These are phyloP conservation scores for Ceratocystis variospora DNA, from an alignment of 2,329 filamentous ascomycete genomes.

Conservation along the genomic window DNA sequence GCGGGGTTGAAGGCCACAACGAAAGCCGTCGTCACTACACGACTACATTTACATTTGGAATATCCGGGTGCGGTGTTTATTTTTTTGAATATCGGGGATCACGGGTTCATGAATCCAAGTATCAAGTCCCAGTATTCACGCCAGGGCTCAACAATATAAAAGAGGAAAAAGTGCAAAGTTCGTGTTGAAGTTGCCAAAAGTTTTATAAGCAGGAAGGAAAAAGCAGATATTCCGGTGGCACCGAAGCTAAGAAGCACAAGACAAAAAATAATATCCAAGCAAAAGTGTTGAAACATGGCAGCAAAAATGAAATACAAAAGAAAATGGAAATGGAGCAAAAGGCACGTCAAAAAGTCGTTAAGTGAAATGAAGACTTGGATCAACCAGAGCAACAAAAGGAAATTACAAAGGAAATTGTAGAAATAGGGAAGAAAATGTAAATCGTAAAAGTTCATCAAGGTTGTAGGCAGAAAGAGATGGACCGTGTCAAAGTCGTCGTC, in stretches of 20 bases:
- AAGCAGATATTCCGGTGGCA: background rate
- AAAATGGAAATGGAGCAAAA: slow-evolving; percentile 7
- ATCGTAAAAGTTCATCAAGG: slow-evolving; percentile 8
- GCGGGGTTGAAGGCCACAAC: too few species aligned
- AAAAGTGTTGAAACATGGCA: background rate
- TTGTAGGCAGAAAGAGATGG: background rate
- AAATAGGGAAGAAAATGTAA: background rate
- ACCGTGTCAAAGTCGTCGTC: background rate
- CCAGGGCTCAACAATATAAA: background rate
- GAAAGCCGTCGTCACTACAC: too few species aligned
- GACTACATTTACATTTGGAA: too few species aligned
- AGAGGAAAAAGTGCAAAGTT: background rate
- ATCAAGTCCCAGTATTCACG: too few species aligned
- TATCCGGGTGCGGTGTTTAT: too few species aligned
- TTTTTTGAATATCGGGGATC: too few species aligned
- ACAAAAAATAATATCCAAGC: background rate
- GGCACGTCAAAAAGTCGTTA: slow-evolving; percentile 6
- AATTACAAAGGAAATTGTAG: background rate
- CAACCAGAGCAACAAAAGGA: background rate
- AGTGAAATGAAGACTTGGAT: background rate
- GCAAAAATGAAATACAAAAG: background rate
- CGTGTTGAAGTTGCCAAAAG: background rate
- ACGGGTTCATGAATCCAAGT: too few species aligned
- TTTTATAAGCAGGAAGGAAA: background rate
- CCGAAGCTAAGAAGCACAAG: background rate